phyloP scores from a whole-genome alignment of 1,139 yeast genomes.

The Kodamaea arcana region DNA sequence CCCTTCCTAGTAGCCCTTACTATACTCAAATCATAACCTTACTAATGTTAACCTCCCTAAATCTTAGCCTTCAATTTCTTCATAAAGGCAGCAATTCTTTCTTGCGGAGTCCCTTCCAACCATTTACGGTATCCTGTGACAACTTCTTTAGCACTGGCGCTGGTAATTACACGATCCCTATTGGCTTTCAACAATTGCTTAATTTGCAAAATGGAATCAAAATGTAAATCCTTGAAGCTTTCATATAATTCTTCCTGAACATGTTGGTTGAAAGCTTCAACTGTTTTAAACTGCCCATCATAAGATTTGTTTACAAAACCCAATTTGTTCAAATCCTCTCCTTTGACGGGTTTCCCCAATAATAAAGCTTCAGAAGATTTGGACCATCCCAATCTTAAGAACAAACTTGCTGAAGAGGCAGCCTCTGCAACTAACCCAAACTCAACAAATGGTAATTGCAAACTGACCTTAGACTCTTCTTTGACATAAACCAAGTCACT shows the following conservation, averaged over 20 bases:
- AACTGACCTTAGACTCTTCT: slow-evolving; percentile 52
- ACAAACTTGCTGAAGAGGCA: slow-evolving; percentile 65
- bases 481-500: slow-evolving; percentile 74
- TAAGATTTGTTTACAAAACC: slow-evolving; percentile 59
- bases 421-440: slow-evolving; percentile 87
- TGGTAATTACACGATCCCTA: slow-evolving; percentile 41
- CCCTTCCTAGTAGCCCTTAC: too few species aligned
- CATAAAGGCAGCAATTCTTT: slow-evolving; percentile 56
- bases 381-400: slow-evolving; percentile 69
- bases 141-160: slow-evolving; percentile 63
- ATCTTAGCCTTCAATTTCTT: slow-evolving; percentile 19
- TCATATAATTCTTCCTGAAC: slow-evolving; percentile 45
- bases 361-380: slow-evolving; percentile 71
- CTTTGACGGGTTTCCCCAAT: slow-evolving; percentile 62
- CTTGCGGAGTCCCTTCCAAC: slow-evolving; percentile 72
- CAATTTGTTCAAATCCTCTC: slow-evolving; percentile 50
- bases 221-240: slow-evolving; percentile 49
- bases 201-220: slow-evolving; percentile 57
- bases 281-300: slow-evolving; percentile 41
- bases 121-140: slow-evolving; percentile 66
- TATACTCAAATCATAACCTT: too few species aligned
- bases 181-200: slow-evolving; percentile 54
- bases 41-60: too few species aligned
- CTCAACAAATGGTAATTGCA: slow-evolving; percentile 76
- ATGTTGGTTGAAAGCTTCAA: slow-evolving; percentile 58